Evolutionary conservation across 768 basidiomycete species (phyloP).

Genomic region (Mycena galericulata): DNA sequence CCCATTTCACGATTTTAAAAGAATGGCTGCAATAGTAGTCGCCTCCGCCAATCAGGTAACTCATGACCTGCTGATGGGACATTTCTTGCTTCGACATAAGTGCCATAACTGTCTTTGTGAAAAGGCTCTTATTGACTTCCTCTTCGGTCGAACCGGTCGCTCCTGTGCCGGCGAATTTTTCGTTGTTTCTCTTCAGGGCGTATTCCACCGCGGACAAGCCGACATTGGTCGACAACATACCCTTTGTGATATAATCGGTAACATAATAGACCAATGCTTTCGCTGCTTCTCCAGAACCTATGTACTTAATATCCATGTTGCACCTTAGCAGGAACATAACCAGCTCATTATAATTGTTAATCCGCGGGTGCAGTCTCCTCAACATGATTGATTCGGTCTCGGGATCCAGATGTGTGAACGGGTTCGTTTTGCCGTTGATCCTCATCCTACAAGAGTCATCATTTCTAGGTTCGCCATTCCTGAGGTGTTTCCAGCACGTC

Average conservation of each 20-base stretch:
- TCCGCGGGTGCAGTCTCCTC: conserved; percentile 13
- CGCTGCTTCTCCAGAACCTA: conserved; percentile 42
- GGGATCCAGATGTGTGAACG: conserved; percentile 7
- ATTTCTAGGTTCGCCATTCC: too few species aligned
- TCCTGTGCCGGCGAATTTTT: neutral
- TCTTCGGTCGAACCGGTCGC: too few species aligned
- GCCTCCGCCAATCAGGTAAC: too few species aligned
- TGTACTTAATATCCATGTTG: conserved; percentile 33
- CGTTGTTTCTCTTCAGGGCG: conserved; percentile 17
- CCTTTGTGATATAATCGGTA: conserved; percentile 52
- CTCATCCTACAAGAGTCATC: neutral
- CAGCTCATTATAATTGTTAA: conserved; percentile 36
- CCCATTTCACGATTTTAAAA: too few species aligned
- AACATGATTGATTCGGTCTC: conserved; percentile 28
- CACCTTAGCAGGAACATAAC: too few species aligned
- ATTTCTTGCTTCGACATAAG: neutral
- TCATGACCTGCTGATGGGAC: too few species aligned
- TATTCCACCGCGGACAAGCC: conserved; percentile 29
- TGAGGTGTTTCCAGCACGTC: too few species aligned
- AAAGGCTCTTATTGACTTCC: neutral
- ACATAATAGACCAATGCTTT: conserved; percentile 49
- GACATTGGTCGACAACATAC: conserved; percentile 31
- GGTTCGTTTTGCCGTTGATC: conserved; percentile 1
- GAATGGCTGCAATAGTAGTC: too few species aligned
- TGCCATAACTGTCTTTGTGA: neutral